A percentile compares a stretch with the other conserved stretches of the same genome.
Evolutionary conservation across 139 green algal species (phyloP).

Genomic region (Chlorella sp.): DNA sequence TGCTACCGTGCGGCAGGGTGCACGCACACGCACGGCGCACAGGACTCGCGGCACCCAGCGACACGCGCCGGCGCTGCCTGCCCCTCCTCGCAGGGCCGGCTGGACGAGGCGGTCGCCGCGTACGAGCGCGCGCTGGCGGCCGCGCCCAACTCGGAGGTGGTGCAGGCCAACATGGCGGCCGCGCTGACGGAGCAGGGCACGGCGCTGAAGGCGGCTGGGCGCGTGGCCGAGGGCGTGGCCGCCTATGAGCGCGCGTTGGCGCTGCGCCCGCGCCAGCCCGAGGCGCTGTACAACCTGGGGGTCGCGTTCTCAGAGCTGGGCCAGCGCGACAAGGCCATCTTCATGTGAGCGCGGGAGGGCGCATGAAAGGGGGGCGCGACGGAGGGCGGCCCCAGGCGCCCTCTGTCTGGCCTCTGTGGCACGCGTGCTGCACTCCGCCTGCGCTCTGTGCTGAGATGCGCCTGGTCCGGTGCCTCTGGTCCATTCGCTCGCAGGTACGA

Average conservation of each 20-base stretch:
- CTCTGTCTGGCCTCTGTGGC: too few relatives aligned
- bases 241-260: conserved; percentile 75
- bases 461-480: neutral
- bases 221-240: conserved; percentile 42
- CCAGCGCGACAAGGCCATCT: conserved; percentile 78
- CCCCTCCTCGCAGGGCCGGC: conserved; percentile 38
- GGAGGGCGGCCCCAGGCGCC: too few relatives aligned
- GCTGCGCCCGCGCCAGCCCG: conserved; percentile 61
- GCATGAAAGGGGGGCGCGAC: neutral
- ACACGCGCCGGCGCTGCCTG: too few relatives aligned
- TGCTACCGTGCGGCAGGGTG: too few relatives aligned
- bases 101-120: conserved; percentile 74
- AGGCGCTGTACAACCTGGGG: conserved; percentile 96
- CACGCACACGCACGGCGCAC: too few relatives aligned
- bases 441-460: neutral
- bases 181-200: conserved; percentile 84
- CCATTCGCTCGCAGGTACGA: conserved; percentile 86
- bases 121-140: conserved; percentile 80
- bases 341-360: conserved; percentile 54
- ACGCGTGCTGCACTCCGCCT: too few relatives aligned
- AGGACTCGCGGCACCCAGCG: too few relatives aligned
- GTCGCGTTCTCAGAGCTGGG: conserved; percentile 76
- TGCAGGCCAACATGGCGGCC: conserved; percentile 82
- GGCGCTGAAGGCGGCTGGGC: conserved; percentile 52
- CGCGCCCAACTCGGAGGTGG: conserved; percentile 55